Evolutionary conservation across 2,329 filamentous ascomycete genomes (phyloP).

Genomic region (Penicillium oxalicum): DNA sequence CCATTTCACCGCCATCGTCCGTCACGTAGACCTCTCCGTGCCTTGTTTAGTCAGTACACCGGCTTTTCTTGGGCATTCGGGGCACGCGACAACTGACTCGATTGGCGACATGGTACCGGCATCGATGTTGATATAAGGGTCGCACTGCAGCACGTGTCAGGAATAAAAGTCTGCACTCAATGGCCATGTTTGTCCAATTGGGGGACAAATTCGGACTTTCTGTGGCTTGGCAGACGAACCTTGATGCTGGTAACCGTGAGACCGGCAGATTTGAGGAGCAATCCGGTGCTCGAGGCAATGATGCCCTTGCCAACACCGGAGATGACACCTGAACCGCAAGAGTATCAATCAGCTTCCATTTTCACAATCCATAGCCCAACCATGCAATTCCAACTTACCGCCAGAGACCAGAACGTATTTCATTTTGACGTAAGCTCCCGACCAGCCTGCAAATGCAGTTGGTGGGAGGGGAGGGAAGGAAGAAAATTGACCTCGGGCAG

Average conservation of each 20-base stretch:
- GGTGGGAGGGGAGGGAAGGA: constrained; percentile 3
- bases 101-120: constrained; percentile 57
- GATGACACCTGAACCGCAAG: constrained; percentile 37
- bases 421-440: constrained; percentile 48
- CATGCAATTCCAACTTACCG: constrained; percentile 47
- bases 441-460: constrained; percentile 5
- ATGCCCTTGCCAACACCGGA: constrained; percentile 56
- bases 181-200: no score
- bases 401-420: constrained; percentile 77
- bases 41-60: constrained; percentile 35
- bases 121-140: constrained; percentile 71
- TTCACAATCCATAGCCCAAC: neutral
- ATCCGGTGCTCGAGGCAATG: constrained; percentile 51
- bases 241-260: constrained; percentile 29
- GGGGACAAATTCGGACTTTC: no score
- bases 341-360: constrained; percentile 6
- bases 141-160: constrained; percentile 21
- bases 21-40: constrained; percentile 89
- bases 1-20: constrained; percentile 72
- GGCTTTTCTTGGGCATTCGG: neutral
- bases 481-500: neutral
- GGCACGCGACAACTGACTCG: constrained; percentile 16
- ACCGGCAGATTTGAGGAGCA: constrained; percentile 27
- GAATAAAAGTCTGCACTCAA: no score
- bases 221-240: constrained; percentile 11